Conservation (phyloP, 306 rosid genomes). For the Cucurbita ficifolia region DNA sequence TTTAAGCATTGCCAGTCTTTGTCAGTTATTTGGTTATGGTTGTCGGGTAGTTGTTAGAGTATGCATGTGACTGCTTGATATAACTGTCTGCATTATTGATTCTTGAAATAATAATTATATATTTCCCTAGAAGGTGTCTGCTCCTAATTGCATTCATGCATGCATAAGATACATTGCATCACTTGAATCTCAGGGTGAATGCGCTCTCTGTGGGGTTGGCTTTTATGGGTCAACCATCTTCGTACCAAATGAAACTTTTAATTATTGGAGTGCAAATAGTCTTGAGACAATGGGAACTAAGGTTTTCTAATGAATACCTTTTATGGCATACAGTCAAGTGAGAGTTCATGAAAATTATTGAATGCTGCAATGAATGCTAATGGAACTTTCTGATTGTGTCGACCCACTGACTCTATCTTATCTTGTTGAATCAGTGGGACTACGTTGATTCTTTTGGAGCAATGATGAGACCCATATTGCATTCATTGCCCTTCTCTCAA, state of each 20-base stretch:
- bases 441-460: background rate
- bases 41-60: conserved; percentile 24
- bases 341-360: background rate
- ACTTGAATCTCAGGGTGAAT: background rate
- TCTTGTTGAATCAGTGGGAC: background rate
- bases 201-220: too few species aligned
- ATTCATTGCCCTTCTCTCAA: background rate
- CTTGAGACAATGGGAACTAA: background rate
- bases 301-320: background rate
- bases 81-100: conserved; percentile 15
- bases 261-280: background rate
- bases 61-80: conserved; percentile 30
- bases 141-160: background rate
- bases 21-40: conserved; percentile 19
- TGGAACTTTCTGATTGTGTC: background rate
- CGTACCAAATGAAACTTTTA: background rate
- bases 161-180: background rate
- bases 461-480: background rate
- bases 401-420: background rate
- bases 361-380: background rate
- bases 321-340: too few species aligned
- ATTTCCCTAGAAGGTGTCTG: background rate
- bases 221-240: background rate
- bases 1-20: conserved; percentile 11
- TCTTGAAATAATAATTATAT: background rate